Conservation (phyloP, 345 rosid genomes). For the Xanthoceras sorbifolium region DNA sequence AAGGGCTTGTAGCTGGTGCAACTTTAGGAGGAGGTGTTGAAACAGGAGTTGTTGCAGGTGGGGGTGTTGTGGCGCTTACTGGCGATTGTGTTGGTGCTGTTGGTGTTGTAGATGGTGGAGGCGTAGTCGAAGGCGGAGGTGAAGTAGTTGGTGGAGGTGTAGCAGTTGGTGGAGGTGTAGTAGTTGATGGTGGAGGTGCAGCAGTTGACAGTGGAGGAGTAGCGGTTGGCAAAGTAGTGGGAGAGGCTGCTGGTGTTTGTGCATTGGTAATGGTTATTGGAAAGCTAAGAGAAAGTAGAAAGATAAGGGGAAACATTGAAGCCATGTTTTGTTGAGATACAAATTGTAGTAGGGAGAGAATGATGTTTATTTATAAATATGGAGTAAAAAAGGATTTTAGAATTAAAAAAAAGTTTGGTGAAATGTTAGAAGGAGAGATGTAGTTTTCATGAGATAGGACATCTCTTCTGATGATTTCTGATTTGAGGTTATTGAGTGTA, state of each 20-base stretch:
- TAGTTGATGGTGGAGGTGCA: constrained; percentile 29
- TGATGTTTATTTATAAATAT: constrained; percentile 27
- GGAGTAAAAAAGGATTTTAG: constrained; percentile 17
- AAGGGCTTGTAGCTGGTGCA: constrained; percentile 64
- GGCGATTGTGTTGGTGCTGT: constrained; percentile 46
- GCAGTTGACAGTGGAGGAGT: constrained; percentile 37
- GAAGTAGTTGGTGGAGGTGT: constrained; percentile 31
- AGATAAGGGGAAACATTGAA: constrained; percentile 36
- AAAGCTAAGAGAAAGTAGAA: constrained; percentile 42
- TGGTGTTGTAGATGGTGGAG: constrained; percentile 42
- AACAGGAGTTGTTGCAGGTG: constrained; percentile 52
- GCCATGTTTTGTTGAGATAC: constrained; percentile 51
- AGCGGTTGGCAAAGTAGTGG: constrained; percentile 39
- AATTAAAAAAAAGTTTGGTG: constrained; percentile 47
- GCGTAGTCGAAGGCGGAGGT: constrained; percentile 25
- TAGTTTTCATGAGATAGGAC: constrained; percentile 49
- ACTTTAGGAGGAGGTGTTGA: constrained; percentile 60
- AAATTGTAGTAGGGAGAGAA: constrained; percentile 17
- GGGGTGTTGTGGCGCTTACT: constrained; percentile 40
- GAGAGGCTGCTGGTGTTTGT: constrained; percentile 75
- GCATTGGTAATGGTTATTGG: constrained; percentile 46
- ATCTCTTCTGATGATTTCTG: constrained; percentile 48
- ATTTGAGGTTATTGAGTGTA: background rate
- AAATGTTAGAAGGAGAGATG: constrained; percentile 52
- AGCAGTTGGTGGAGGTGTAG: constrained; percentile 34